Evolutionary conservation across 2,329 filamentous ascomycete species (phyloP).

Genomic region (Aaosphaeria pasadenensis): DNA sequence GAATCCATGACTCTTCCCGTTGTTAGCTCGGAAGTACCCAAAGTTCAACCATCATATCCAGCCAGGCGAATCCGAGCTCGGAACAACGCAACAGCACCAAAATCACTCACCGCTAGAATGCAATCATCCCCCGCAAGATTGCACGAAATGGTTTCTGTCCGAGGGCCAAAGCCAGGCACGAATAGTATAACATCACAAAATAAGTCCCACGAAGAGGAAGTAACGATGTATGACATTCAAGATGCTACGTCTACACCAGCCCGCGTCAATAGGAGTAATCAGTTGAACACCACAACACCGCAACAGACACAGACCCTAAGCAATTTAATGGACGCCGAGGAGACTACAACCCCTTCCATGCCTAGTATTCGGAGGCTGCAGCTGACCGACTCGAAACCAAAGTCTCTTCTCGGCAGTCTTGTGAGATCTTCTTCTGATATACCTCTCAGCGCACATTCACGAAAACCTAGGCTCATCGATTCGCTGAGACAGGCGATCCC

Average conservation of each 20-base stretch:
- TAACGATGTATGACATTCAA: conserved; percentile 36
- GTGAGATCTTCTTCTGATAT: conserved; percentile 33
- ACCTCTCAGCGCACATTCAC: conserved; percentile 17
- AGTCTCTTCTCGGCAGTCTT: conserved; percentile 16
- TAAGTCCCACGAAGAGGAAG: conserved; percentile 16
- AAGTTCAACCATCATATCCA: conserved; percentile 15
- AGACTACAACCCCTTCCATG: conserved; percentile 23
- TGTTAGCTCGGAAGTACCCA: background rate
- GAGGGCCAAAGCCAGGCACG: background rate
- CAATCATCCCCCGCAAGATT: conserved; percentile 33
- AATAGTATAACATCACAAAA: too few relatives aligned
- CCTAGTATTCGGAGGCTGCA: conserved; percentile 29
- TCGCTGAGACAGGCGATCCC: conserved; percentile 24
- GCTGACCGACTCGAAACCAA: conserved; percentile 23
- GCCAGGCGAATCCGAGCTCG: conserved; percentile 23
- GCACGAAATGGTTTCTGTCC: conserved; percentile 28
- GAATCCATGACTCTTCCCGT: background rate
- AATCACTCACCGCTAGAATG: conserved; percentile 18
- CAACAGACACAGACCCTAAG: conserved; percentile 34
- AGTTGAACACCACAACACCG: conserved; percentile 8
- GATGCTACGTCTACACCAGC: conserved; percentile 18
- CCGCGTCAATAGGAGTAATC: background rate
- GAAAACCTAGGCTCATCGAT: conserved; percentile 28
- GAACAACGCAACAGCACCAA: conserved; percentile 15
- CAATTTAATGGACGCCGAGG: conserved; percentile 25